phyloP scores from a whole-genome alignment of 2,329 filamentous ascomycete genomes.

The Rhinocladiella mackenziei region DNA sequence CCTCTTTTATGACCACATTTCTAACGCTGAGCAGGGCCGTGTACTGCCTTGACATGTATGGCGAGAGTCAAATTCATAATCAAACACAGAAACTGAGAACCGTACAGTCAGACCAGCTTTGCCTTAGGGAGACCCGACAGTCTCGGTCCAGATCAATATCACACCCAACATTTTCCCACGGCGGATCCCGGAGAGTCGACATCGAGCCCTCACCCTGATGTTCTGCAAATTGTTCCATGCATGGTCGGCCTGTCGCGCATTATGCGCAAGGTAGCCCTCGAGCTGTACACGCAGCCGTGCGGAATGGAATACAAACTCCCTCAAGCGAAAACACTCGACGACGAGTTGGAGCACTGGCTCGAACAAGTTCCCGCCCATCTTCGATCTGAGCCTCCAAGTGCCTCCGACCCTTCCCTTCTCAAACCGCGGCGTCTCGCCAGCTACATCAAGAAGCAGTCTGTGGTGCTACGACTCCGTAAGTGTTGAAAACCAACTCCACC shows the following conservation, averaged over 20 bases:
- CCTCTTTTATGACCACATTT: not conserved
- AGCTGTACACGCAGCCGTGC: constrained; percentile 38
- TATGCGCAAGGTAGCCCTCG: constrained; percentile 39
- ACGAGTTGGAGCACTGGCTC: constrained; percentile 35
- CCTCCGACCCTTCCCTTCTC: constrained; percentile 31
- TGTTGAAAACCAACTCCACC: not conserved
- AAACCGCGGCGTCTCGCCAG: constrained; percentile 38
- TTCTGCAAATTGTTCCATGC: constrained; percentile 39
- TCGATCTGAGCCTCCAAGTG: constrained; percentile 27
- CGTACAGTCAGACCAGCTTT: constrained; percentile 42
- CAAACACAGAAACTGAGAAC: not conserved
- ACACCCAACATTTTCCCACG: constrained; percentile 42
- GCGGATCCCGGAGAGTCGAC: constrained; percentile 33
- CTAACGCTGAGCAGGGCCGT: constrained; percentile 16
- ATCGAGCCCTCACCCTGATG: not conserved
- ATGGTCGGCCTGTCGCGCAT: constrained; percentile 42
- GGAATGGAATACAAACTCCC: constrained; percentile 37
- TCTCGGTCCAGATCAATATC: constrained; percentile 48
- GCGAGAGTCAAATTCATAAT: constrained; percentile 37
- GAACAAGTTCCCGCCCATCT: constrained; percentile 36
- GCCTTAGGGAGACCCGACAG: constrained; percentile 49
- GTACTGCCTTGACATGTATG: constrained; percentile 23
- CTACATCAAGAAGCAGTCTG: constrained; percentile 34
- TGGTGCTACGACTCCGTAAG: constrained; percentile 38
- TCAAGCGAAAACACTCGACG: constrained; percentile 37